Evolutionary conservation across 176 grass and related monocot genomes (phyloP), one percentile per base, ranked within the genome.

Genomic region (Saccharum officinarum): DNA sequence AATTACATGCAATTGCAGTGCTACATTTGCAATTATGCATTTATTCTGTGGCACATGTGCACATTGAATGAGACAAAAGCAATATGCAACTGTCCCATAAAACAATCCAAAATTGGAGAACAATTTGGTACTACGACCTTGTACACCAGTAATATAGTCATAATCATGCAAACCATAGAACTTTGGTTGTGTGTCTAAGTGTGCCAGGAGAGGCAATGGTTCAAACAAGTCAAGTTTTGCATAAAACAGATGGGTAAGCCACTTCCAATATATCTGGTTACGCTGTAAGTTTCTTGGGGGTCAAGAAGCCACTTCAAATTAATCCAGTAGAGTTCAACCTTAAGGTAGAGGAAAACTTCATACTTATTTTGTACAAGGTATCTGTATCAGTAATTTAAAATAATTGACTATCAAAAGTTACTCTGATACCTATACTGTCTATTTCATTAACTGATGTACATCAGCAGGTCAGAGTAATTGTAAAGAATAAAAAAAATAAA

Each of bases 251-350:
- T 67, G 26, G 69, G 23, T 54, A 36, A 59, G 45, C 25, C 2
- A 11, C 8, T 67, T n/a, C 73, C n/a, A 64, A 44, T 37, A 37
- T 66, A 66, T 41, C 17, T 65, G 36, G 26, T 75, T 67, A 39
- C 2, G n/a, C 7, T 70, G n/a, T 69, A 70, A 52, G 8, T 33
- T 44, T 14, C 11, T 84, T 64, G 73, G 37, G 37, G 75, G n/a
- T 42, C 52, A 88, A 71, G 17, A 67, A 73, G 15, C 14, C 10
- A 12, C 60, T 71, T 72, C 57, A 83, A 57, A 72, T 50, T 83
- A 7, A 65, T 59, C 16, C 22, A 61, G 61, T 75, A 40, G 80
- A 47, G 17, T 42, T 54, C 22, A 38, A 6, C 6, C 14, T 40
- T 66, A 49, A 54, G 18, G 30, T 69, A 59, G 38, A 70, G 4